Percentiles rank a stretch among this genome's conserved stretches.
Conservation (phyloP, 208 protist species). For the Leishmania lainsoni region DNA sequence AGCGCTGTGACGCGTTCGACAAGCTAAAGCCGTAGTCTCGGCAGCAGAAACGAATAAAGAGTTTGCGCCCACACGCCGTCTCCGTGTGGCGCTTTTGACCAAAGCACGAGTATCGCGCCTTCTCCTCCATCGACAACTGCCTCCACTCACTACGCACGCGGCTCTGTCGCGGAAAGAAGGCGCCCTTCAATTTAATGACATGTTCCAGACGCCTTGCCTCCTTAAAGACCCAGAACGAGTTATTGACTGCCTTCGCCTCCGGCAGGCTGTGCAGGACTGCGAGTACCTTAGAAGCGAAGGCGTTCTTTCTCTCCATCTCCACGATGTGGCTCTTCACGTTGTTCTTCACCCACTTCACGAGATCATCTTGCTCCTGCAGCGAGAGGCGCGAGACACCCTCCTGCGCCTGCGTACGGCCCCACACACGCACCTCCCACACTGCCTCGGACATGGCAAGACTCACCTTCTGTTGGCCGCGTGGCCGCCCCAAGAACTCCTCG, state of each 20-base stretch:
- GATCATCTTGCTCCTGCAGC: conserved; percentile 35
- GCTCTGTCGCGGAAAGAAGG: conserved; percentile 26
- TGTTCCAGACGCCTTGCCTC: conserved; percentile 34
- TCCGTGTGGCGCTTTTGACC: conserved; percentile 22
- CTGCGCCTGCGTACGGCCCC: conserved; percentile 25
- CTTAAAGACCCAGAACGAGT: conserved; percentile 33
- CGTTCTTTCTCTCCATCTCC: conserved; percentile 40
- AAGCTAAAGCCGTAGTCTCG: conserved; percentile 78
- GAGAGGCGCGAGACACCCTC: conserved; percentile 38
- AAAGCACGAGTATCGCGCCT: conserved; percentile 62
- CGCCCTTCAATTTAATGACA: conserved; percentile 42
- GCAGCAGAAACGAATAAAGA: conserved; percentile 63
- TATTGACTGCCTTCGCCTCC: conserved; percentile 62
- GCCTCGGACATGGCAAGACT: conserved; percentile 9
- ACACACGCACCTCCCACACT: conserved; percentile 12
- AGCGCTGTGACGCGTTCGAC: conserved; percentile 44
- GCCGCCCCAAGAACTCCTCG: conserved; percentile 25
- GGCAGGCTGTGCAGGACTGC: conserved; percentile 51
- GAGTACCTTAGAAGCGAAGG: conserved; percentile 59
- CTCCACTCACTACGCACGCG: conserved; percentile 22
- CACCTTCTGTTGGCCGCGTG: conserved; percentile 3
- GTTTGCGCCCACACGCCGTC: conserved; percentile 47
- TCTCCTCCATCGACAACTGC: conserved; percentile 47
- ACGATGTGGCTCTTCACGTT: conserved; percentile 22
- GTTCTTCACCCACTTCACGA: conserved; percentile 29